Evolutionary conservation across 169 alveolate species (phyloP).

Genomic region (Plasmodium knowlesi): DNA sequence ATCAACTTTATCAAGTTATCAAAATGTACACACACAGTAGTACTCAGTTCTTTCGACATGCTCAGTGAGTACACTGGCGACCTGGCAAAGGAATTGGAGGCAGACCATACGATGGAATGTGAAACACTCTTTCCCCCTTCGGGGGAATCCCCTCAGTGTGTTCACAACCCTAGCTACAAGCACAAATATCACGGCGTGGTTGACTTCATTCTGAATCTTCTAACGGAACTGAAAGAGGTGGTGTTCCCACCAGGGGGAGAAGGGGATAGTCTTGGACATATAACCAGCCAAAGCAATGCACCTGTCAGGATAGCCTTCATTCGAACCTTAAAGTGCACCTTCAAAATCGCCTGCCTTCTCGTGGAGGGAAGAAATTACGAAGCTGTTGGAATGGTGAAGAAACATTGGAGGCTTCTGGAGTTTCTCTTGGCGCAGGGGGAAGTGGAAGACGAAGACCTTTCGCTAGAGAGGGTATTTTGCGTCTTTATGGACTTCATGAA

Average conservation of each 20-base stretch:
- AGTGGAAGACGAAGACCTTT: neutral
- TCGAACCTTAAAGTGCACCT: neutral
- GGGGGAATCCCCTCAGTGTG: neutral
- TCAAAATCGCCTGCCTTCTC: neutral
- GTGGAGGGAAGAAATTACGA: neutral
- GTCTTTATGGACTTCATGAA: neutral
- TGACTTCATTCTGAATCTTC: neutral
- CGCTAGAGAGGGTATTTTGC: neutral
- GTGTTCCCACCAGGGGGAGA: neutral
- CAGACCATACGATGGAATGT: neutral
- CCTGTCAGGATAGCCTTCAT: neutral
- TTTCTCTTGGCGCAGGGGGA: neutral
- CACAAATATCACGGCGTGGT: neutral
- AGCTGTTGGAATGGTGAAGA: neutral
- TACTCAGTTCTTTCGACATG: neutral
- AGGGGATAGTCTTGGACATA: neutral
- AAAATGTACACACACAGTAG: neutral
- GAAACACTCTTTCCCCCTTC: neutral
- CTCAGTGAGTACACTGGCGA: neutral
- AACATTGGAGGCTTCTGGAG: neutral
- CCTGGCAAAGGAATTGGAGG: neutral
- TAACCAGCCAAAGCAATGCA: neutral
- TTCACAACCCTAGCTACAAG: neutral
- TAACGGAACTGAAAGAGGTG: neutral
- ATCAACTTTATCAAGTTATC: constrained; percentile 2